Conservation (phyloP, 1,139 yeast species). For the Lodderomyces pseudojiufengensis region DNA sequence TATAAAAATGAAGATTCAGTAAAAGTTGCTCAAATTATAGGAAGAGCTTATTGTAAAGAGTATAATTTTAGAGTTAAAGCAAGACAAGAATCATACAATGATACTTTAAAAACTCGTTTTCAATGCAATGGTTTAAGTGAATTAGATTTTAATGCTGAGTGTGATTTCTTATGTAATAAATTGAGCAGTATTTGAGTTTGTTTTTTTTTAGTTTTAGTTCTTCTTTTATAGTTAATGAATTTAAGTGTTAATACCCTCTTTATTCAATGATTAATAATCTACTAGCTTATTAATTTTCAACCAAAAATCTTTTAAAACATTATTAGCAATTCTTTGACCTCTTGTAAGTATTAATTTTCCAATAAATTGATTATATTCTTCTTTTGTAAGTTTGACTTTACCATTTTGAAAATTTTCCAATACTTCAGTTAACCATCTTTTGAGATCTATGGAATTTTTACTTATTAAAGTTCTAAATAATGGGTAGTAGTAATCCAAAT, state of each 20-base stretch:
- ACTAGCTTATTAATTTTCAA: constrained; percentile 47
- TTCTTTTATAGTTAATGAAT: too few species aligned
- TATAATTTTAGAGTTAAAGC: constrained; percentile 76
- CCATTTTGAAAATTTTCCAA: constrained; percentile 8
- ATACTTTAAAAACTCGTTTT: constrained; percentile 71
- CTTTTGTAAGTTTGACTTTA: constrained; percentile 13
- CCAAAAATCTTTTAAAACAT: constrained; percentile 65
- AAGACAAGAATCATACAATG: constrained; percentile 79
- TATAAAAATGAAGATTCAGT: constrained; percentile 47
- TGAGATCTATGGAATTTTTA: constrained; percentile 48
- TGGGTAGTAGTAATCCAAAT: constrained; percentile 53
- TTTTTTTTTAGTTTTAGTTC: constrained; percentile 4
- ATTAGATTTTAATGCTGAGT: constrained; percentile 60
- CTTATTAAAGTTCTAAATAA: constrained; percentile 52
- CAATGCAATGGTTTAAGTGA: constrained; percentile 55
- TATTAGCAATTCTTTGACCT: constrained; percentile 59
- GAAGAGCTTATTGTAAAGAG: constrained; percentile 61
- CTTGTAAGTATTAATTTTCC: constrained; percentile 58
- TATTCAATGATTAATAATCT: constrained; percentile 32
- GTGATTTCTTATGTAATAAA: constrained; percentile 52
- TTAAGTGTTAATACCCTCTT: background rate
- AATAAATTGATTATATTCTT: constrained; percentile 35
- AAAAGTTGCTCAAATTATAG: constrained; percentile 47
- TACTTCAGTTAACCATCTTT: constrained; percentile 44
- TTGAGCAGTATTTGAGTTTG: constrained; percentile 24